A percentile compares a stretch with the other conserved stretches of the same genome.
phyloP scores from a whole-genome alignment of 2,329 filamentous ascomycete species.

The Nothophoma quercina region DNA sequence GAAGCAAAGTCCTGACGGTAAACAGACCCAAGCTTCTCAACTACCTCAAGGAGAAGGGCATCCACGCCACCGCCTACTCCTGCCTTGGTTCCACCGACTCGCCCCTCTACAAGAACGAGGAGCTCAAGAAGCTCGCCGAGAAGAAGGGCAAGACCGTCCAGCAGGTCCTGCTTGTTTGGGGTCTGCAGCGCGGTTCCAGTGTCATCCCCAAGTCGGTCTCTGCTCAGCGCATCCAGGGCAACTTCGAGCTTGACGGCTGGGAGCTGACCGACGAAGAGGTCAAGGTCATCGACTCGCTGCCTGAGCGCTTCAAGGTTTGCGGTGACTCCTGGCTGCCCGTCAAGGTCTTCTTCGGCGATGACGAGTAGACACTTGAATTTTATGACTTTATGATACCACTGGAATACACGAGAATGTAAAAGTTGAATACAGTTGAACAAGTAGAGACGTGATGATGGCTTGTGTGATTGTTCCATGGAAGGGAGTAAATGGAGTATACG shows the following conservation, averaged over 20 bases:
- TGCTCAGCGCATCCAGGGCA: slow-evolving; percentile 74
- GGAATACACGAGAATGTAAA: slow-evolving; percentile 10
- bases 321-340: slow-evolving; percentile 76
- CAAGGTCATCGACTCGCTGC: slow-evolving; percentile 69
- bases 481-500: too few species aligned
- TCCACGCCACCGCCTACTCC: slow-evolving; percentile 78
- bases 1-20: slow-evolving; percentile 16
- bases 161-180: slow-evolving; percentile 83
- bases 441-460: too few species aligned
- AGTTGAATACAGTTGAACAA: slow-evolving; percentile 1
- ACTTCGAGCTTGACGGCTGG: slow-evolving; percentile 78
- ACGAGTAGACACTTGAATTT: slow-evolving; percentile 63
- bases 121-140: slow-evolving; percentile 68
- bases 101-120: slow-evolving; percentile 71
- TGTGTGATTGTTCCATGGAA: too few species aligned
- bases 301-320: slow-evolving; percentile 77
- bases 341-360: slow-evolving; percentile 84
- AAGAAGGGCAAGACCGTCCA: slow-evolving; percentile 72
- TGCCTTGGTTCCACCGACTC: slow-evolving; percentile 76
- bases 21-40: slow-evolving; percentile 72
- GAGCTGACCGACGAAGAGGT: slow-evolving; percentile 76
- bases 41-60: slow-evolving; percentile 75
- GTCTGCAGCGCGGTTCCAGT: slow-evolving; percentile 78
- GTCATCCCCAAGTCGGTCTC: slow-evolving; percentile 88
- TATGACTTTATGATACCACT: slow-evolving; percentile 24